A percentile compares a stretch with the other conserved stretches of the same genome.
phyloP scores from a whole-genome alignment of 176 grass and related monocot species.

The Oryza coarctata region DNA sequence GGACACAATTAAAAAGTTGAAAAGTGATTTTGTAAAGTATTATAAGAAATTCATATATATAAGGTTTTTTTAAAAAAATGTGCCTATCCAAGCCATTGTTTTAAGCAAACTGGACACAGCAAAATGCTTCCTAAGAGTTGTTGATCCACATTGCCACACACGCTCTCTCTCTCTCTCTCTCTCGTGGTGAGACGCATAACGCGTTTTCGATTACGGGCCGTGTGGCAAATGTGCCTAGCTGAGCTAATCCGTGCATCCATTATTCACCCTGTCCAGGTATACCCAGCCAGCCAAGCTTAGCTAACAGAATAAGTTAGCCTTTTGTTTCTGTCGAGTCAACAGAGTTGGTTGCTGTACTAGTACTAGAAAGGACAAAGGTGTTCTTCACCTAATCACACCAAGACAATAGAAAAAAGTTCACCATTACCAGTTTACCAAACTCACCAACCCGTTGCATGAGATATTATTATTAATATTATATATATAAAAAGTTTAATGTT shows the following conservation, averaged over 20 bases:
- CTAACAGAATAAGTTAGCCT: not conserved
- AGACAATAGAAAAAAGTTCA: not conserved
- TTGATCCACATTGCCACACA: no score
- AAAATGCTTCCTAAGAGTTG: no score
- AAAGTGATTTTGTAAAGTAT: no score
- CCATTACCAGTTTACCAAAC: not conserved
- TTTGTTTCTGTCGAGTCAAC: not conserved
- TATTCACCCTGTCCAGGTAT: not conserved
- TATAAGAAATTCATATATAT: no score
- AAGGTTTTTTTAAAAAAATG: no score
- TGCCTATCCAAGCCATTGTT: no score
- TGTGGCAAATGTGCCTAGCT: not conserved
- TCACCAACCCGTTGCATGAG: not conserved
- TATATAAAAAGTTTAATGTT: no score
- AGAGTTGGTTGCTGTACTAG: not conserved
- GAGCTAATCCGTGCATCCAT: not conserved
- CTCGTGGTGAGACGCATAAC: no score
- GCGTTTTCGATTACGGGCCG: not conserved
- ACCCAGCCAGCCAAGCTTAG: not conserved
- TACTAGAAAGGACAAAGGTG: not conserved
- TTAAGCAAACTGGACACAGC: no score
- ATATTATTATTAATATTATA: no score
- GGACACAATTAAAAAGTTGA: no score
- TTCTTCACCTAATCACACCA: slow-evolving; percentile 5
- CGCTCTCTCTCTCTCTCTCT: no score